phyloP scores from a whole-genome alignment of 2,329 filamentous ascomycete species.

The Scedosporium dehoogii region DNA sequence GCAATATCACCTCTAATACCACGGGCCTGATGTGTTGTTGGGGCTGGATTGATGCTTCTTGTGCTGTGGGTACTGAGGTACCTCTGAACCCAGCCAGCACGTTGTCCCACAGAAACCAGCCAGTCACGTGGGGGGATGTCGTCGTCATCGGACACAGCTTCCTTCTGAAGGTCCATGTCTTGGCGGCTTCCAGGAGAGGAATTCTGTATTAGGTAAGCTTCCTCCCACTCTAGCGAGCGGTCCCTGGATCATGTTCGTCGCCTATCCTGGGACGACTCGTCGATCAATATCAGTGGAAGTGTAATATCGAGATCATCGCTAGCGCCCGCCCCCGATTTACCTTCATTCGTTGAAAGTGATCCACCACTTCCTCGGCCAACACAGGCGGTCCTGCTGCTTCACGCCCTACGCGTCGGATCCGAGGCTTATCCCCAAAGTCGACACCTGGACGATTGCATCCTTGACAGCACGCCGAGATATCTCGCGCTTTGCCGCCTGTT shows the following conservation, averaged over 20 bases:
- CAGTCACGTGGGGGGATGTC: background rate
- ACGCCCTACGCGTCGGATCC: background rate
- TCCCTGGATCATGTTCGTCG: background rate
- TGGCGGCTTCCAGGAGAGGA: background rate
- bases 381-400: background rate
- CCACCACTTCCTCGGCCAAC: background rate
- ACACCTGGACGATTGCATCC: background rate
- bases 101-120: background rate
- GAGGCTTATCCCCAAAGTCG: background rate
- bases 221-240: background rate
- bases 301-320: conserved; percentile 4
- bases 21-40: background rate
- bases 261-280: background rate
- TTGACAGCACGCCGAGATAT: background rate
- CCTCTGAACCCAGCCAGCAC: background rate
- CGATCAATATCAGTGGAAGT: conserved; percentile 1
- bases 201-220: background rate
- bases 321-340: background rate
- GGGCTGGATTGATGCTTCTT: too few species aligned
- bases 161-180: background rate
- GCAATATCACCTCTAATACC: background rate
- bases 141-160: background rate
- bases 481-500: background rate
- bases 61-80: background rate
- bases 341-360: background rate